phyloP scores from a whole-genome alignment of 2,329 filamentous ascomycete species.

The Sarocladium oryzae region DNA sequence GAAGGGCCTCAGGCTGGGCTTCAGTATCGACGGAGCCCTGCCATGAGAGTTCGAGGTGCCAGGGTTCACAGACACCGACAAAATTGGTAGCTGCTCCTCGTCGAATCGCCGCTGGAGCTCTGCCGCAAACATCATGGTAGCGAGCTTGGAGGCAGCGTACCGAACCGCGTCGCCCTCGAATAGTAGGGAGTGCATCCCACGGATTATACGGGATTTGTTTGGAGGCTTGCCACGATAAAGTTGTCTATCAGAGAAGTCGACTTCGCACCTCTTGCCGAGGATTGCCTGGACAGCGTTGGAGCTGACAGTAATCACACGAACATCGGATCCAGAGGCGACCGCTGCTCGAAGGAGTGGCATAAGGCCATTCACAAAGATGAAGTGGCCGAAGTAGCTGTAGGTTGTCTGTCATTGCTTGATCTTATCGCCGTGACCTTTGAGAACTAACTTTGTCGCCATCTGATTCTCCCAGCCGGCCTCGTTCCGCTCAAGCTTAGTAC shows the following conservation, averaged over 20 bases:
- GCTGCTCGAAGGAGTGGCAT: constrained; percentile 21
- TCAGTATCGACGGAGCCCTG: not conserved
- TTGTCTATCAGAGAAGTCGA: constrained; percentile 15
- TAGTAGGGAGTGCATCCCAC: constrained; percentile 8
- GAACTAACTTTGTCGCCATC: constrained; percentile 18
- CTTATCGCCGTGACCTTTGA: not conserved
- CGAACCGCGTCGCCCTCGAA: constrained; percentile 18
- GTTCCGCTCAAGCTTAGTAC: constrained; percentile 8
- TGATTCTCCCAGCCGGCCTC: constrained; percentile 18
- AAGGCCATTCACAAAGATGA: constrained; percentile 19
- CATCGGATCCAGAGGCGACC: constrained; percentile 15
- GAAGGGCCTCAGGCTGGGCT: constrained; percentile 1
- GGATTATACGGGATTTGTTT: constrained; percentile 14
- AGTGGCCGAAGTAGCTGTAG: constrained; percentile 21
- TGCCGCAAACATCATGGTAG: constrained; percentile 16
- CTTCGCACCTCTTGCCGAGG: constrained; percentile 15
- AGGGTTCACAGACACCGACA: constrained; percentile 16
- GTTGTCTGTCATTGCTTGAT: constrained; percentile 2
- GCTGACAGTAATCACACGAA: constrained; percentile 18
- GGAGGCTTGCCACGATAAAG: constrained; percentile 12
- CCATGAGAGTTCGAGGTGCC: constrained; percentile 11
- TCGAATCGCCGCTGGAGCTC: constrained; percentile 18
- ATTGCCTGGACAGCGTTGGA: constrained; percentile 15
- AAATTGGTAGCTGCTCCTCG: constrained; percentile 12
- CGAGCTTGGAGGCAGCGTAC: constrained; percentile 19